Evolutionary conservation across 495 filamentous ascomycete species (phyloP).

Genomic region (Penicillium lagena): DNA sequence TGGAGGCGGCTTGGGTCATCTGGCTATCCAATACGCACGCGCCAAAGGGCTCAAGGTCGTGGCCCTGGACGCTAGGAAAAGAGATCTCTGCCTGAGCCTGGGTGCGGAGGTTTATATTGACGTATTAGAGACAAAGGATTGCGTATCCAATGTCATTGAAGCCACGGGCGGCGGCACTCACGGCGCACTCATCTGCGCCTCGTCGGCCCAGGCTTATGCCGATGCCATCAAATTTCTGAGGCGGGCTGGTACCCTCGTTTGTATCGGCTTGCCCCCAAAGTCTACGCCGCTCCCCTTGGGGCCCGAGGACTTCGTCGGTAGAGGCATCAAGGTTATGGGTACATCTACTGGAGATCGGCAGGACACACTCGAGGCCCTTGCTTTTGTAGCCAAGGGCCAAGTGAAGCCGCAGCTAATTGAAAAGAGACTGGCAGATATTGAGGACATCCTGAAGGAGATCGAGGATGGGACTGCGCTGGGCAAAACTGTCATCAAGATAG

Average conservation of each 20-base stretch:
- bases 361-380: too few relatives aligned
- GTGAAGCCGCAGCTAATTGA: too few relatives aligned
- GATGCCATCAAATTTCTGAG: background rate
- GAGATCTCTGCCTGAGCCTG: slow-evolving; percentile 55
- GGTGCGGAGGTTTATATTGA: slow-evolving; percentile 45
- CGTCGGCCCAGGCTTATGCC: background rate
- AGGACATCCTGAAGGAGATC: too few relatives aligned
- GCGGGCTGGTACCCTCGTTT: background rate
- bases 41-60: slow-evolving; percentile 79
- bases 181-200: background rate
- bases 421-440: too few relatives aligned
- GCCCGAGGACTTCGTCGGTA: too few relatives aligned
- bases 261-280: background rate
- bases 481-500: too few relatives aligned
- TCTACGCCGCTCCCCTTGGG: too few relatives aligned
- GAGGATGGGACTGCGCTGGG: too few relatives aligned
- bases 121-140: background rate
- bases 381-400: too few relatives aligned
- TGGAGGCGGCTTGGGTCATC: slow-evolving; percentile 76
- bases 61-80: slow-evolving; percentile 84
- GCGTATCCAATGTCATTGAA: background rate
- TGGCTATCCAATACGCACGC: slow-evolving; percentile 81
- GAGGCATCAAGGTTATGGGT: too few relatives aligned
- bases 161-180: background rate
- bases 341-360: too few relatives aligned